Base-by-base conservation (phyloP, 805 yeast genomes). In the Wickerhamiella cacticola region DNA sequence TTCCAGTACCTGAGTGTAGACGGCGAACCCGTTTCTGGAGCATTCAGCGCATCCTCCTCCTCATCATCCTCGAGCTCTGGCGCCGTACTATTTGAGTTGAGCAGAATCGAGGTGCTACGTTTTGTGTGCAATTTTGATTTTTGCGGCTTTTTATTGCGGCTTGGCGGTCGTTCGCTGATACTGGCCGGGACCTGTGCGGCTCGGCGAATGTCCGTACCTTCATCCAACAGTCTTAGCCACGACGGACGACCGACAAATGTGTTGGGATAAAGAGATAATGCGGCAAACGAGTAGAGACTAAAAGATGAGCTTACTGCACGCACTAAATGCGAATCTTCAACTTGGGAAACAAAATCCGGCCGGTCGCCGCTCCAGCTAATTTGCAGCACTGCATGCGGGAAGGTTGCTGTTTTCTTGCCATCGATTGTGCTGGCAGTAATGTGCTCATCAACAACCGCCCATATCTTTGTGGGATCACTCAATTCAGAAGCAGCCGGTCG, bases 1-100 rank as follows among this genome's bases (percentile, higher is more conserved):
- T 78, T 78, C 83, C 83, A 78, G 59, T 78, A 78, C 41, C 79
- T 59, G 35, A 61, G 55, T 45, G 61, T 46, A 3, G 41, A 25
- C 9, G 26, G 59, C 53, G 46, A 48, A 43, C 33, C 29, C 9
- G 46, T 7, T n/a, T 36, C 38, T 6, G 33, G 23, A 2, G 23
- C 16, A 29, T 26, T 24, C 12, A 18, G 34, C 9, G 3, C 18
- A 25, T 34, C 40, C 22, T 46, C 48, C 5, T 33, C 44, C n/a
- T 31, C 36, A 19, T 31, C 36, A 9, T 12, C 36, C 19, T 31
- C 36, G 12, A 40, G 41, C 6, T 41, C 49, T 2, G 45, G 49
- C 6, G 45, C 35, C 18, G 13, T 28, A 44, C 44, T 34, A 39
- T 24, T 39, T n/a, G 5, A 15, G 46, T 56, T 54, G 22, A 56